Percentiles rank a stretch among this genome's conserved stretches.
These are phyloP conservation scores for Apiotrichum sp. DNA, from an alignment of 1,284 basidiomycete genomes.

Conservation along the genomic window DNA sequence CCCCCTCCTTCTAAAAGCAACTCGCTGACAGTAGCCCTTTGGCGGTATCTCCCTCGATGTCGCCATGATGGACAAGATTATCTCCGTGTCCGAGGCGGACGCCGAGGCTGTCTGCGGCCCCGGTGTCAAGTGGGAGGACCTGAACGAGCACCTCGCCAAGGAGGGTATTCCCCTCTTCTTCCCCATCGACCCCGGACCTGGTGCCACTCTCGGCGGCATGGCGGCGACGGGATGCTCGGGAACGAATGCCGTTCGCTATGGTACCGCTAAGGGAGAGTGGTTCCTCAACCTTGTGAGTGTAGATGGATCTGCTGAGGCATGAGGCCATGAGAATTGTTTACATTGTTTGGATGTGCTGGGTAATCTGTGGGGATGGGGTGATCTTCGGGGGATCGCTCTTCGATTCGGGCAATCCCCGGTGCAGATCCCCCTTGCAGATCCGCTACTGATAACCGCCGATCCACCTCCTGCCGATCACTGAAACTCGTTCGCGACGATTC, in stretches of 20 bases:
- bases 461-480: too few species aligned
- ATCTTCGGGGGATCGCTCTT: too few species aligned
- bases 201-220: constrained; percentile 88
- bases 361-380: too few species aligned
- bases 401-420: too few species aligned
- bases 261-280: constrained; percentile 77
- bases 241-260: constrained; percentile 84
- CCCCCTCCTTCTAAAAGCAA: not conserved
- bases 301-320: not conserved
- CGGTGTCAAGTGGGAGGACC: constrained; percentile 78
- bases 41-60: constrained; percentile 83
- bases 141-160: constrained; percentile 67
- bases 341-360: too few species aligned
- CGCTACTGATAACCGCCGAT: too few species aligned
- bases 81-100: constrained; percentile 60
- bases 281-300: constrained; percentile 66
- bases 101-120: constrained; percentile 75
- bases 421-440: too few species aligned
- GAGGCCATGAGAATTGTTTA: too few species aligned
- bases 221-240: constrained; percentile 61
- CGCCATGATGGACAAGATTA: constrained; percentile 73
- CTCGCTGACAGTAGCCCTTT: constrained; percentile 31
- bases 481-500: too few species aligned
- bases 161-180: constrained; percentile 78
- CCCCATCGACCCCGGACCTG: constrained; percentile 67